These are phyloP conservation scores for Acaromyces ingoldii DNA, from an alignment of 1,284 basidiomycete species.

Conservation along the genomic window DNA sequence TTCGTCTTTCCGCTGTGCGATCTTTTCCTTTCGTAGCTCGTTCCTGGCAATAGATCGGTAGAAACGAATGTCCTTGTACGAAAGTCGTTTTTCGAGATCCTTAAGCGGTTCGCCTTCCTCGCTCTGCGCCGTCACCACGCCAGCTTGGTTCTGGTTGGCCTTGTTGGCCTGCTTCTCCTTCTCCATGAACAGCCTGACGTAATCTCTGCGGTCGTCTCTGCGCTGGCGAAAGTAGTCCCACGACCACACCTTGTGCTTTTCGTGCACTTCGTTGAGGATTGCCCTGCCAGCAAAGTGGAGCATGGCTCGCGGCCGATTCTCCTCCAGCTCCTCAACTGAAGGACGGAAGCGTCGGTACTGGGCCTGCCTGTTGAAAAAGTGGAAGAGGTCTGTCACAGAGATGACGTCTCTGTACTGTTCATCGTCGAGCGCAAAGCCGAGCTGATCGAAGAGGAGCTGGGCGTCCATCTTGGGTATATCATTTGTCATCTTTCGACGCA, in stretches of 20 bases:
- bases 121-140: slow-evolving; percentile 26
- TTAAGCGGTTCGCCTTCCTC: slow-evolving; percentile 56
- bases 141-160: slow-evolving; percentile 35
- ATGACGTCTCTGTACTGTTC: slow-evolving; percentile 93
- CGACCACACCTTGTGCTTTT: slow-evolving; percentile 78
- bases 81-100: slow-evolving; percentile 72
- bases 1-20: slow-evolving; percentile 47
- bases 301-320: slow-evolving; percentile 68
- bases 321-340: slow-evolving; percentile 60
- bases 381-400: slow-evolving; percentile 92
- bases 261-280: slow-evolving; percentile 79
- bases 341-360: slow-evolving; percentile 66
- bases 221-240: slow-evolving; percentile 88
- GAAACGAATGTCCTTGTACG: slow-evolving; percentile 94
- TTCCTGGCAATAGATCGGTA: slow-evolving; percentile 93
- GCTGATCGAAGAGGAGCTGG: slow-evolving; percentile 86
- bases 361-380: slow-evolving; percentile 85
- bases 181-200: slow-evolving; percentile 78
- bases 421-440: slow-evolving; percentile 85
- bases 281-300: slow-evolving; percentile 76
- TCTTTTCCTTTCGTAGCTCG: slow-evolving; percentile 72
- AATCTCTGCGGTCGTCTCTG: slow-evolving; percentile 74
- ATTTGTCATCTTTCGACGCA: slow-evolving; percentile 68
- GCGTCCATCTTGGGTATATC: slow-evolving; percentile 75
- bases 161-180: slow-evolving; percentile 56